Conservation (phyloP, 2,329 filamentous ascomycete species). For the Ophiocordyceps camponoti-floridani region DNA sequence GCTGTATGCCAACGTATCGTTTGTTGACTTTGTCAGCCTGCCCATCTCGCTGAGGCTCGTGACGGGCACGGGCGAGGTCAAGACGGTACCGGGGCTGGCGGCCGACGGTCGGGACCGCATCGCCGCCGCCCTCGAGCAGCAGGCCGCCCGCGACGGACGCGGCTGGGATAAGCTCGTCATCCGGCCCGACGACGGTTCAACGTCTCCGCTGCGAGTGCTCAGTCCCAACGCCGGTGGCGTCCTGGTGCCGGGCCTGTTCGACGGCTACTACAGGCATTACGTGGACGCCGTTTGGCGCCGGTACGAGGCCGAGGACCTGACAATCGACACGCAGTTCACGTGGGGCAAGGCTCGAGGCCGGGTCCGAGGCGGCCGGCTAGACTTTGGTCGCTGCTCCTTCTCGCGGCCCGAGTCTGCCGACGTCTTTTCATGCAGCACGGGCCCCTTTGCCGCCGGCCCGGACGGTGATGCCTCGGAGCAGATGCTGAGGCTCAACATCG, state of each 20-base stretch:
- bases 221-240: conserved; percentile 32
- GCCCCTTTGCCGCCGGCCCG: conserved; percentile 31
- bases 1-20: conserved; percentile 51
- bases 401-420: conserved; percentile 26
- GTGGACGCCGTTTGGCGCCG: conserved; percentile 33
- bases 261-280: conserved; percentile 30
- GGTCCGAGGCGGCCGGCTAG: conserved; percentile 17
- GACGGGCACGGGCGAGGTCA: conserved; percentile 23
- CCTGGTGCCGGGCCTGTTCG: conserved; percentile 24
- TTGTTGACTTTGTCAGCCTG: conserved; percentile 57
- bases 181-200: conserved; percentile 15
- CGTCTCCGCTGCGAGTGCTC: conserved; percentile 26
- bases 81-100: conserved; percentile 30
- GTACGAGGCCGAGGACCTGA: conserved; percentile 25
- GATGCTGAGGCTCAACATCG: conserved; percentile 32
- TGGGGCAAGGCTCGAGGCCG: conserved; percentile 30
- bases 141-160: conserved; percentile 25
- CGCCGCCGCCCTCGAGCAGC: conserved; percentile 23
- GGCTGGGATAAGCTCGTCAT: conserved; percentile 35
- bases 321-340: conserved; percentile 33
- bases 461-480: conserved; percentile 19
- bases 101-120: conserved; percentile 26
- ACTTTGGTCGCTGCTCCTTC: conserved; percentile 26
- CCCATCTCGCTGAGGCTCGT: conserved; percentile 40
- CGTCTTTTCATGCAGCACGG: conserved; percentile 35